Evolutionary conservation across 305 asterid genomes (phyloP).

Genomic region (Striga hermonthica): DNA sequence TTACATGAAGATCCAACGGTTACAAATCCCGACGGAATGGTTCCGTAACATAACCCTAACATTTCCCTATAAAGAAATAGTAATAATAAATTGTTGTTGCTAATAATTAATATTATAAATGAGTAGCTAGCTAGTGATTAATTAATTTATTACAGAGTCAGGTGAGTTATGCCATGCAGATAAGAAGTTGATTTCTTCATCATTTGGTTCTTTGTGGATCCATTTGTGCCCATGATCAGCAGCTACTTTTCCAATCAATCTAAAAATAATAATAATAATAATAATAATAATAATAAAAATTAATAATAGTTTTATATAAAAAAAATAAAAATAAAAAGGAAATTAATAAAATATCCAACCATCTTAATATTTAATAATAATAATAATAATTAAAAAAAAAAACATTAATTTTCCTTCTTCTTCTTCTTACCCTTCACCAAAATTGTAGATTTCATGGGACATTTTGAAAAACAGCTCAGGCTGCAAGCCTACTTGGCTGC

Average conservation of each 20-base stretch:
- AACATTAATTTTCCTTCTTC: no score
- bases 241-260: conserved; percentile 98
- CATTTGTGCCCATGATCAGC: conserved; percentile 98
- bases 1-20: no score
- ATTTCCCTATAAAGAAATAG: background rate
- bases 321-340: background rate
- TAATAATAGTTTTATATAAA: no score
- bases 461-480: conserved; percentile 97
- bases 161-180: conserved; percentile 99
- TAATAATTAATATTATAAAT: background rate
- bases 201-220: conserved; percentile 89
- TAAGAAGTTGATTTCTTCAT: conserved; percentile 91
- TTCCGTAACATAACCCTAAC: no score
- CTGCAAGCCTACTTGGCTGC: conserved; percentile 64
- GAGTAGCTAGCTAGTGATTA: background rate
- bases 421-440: conserved; percentile 78
- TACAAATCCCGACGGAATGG: no score
- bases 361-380: no score
- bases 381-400: no score
- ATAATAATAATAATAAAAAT: no score
- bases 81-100: background rate
- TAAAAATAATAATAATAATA: conserved; percentile 25
- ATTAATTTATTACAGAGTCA: conserved; percentile 76
- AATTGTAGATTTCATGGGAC: conserved; percentile 99
- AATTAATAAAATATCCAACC: no score